Conservation (phyloP, 345 rosid species). For the Brassica nigra region DNA sequence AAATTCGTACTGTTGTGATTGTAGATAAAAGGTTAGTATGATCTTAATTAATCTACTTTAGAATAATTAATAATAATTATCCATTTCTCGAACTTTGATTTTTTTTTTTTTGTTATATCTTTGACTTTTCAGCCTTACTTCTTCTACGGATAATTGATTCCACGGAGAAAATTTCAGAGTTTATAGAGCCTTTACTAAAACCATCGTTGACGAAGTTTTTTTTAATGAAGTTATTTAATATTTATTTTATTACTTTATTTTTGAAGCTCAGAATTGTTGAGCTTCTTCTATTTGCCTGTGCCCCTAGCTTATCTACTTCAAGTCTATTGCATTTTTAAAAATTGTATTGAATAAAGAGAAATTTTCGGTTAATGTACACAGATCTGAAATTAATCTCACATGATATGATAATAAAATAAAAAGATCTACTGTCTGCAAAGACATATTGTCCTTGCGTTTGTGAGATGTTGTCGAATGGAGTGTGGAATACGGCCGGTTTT, state of each 20-base stretch:
- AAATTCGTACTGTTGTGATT: slow-evolving; percentile 41
- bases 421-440: not conserved
- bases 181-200: not conserved
- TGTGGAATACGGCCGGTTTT: not conserved
- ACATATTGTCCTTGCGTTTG: not conserved
- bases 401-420: not conserved
- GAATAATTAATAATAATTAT: not conserved
- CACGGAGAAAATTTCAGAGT: slow-evolving; percentile 26
- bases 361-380: not conserved
- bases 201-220: not conserved
- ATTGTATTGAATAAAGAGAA: not conserved
- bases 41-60: not conserved
- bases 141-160: slow-evolving; percentile 16
- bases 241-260: slow-evolving; percentile 28
- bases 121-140: slow-evolving; percentile 23
- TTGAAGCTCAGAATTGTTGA: not conserved
- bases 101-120: not conserved
- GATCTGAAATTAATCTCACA: not conserved
- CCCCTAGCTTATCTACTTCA: not conserved
- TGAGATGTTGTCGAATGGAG: not conserved
- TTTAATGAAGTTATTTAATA: not conserved
- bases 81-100: slow-evolving; percentile 8
- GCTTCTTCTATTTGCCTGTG: slow-evolving; percentile 13
- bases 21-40: slow-evolving; percentile 41
- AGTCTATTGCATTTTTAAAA: not conserved